Base-by-base conservation (phyloP, 495 filamentous ascomycete species). In the Neurospora sp. region DNA sequence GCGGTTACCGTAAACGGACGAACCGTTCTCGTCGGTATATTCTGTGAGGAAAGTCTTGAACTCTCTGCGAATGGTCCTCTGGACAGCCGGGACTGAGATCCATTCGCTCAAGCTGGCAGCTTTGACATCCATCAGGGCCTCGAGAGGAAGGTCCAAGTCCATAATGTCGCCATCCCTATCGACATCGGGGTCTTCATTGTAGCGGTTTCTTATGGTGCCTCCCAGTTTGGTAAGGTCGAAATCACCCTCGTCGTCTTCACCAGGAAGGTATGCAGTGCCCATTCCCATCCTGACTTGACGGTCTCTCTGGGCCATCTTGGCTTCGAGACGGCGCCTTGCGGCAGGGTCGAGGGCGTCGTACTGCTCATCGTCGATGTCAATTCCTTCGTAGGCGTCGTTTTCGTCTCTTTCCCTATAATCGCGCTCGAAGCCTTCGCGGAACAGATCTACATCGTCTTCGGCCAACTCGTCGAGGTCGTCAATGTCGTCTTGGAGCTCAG, bases 1-100 rank as follows among this genome's bases (percentile, higher is more conserved):
- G 73, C 94, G 91, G 75, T 92, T 93, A 61, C 96, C 96, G 79
- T 99, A 99, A 35, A 98, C 94, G 0, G 96, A 99, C 5, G 87
- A 90, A 40, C 93, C 94, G 71, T 88, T 86, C 70, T 93, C 89
- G 80, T 98, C 95, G 31, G 89, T 97, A 79, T 96, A 98, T 80
- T 98, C 93, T 16, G 96, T 97, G 74, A 99, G 84, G 86, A 99
- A 99, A 12, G 93, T 91, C 82, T 96, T 97, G 88, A 99, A 99
- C 81, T 98, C 95, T 75, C 94, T 87, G 76, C 93, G 94, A 81
- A 99, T 95, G 10, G 94, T 95, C 76, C 93, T 91, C 78, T 97
- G 91, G 7, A 98, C 96, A 39, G 94, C 90, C 3, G 93, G 93
- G 78, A 94, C 91, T 12, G 92, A 89, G 41, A 99, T 90, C 96